These are phyloP conservation scores for Myriosclerotinia curreyana DNA, from an alignment of 2,329 filamentous ascomycete genomes.

Conservation along the genomic window DNA sequence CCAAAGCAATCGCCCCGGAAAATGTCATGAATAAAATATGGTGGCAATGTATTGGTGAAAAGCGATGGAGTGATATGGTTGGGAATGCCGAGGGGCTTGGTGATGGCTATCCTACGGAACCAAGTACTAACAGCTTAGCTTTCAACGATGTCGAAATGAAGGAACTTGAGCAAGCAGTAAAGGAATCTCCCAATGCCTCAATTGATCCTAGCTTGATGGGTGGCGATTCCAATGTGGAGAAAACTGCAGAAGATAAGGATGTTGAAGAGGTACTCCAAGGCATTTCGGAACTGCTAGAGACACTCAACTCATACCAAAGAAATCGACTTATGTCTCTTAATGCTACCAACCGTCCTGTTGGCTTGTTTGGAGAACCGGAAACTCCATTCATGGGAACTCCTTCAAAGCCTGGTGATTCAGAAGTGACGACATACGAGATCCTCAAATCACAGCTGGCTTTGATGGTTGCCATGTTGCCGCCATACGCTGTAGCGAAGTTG, in stretches of 20 bases:
- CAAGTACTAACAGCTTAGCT: conserved; percentile 15
- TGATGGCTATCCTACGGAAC: conserved; percentile 13
- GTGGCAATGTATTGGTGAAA: conserved; percentile 71
- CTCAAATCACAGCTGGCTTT: conserved; percentile 51
- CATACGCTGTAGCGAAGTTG: conserved; percentile 56
- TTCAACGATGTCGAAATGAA: conserved; percentile 34
- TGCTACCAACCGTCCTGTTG: conserved; percentile 58
- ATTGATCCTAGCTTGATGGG: conserved; percentile 54
- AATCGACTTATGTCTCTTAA: conserved; percentile 70
- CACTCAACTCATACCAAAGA: conserved; percentile 72
- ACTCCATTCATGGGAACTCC: conserved; percentile 53
- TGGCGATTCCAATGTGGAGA: conserved; percentile 45
- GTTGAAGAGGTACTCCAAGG: conserved; percentile 68
- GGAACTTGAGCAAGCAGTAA: conserved; percentile 50
- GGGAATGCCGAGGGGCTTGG: conserved; percentile 37
- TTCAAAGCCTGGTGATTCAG: conserved; percentile 60
- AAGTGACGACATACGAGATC: conserved; percentile 51
- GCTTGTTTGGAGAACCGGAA: conserved; percentile 64
- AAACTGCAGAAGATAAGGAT: conserved; percentile 56
- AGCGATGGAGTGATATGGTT: conserved; percentile 62
- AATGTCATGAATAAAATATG: conserved; percentile 66
- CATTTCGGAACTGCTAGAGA: conserved; percentile 73
- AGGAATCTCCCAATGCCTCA: conserved; percentile 55
- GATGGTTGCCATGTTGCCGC: conserved; percentile 51
- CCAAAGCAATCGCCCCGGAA: conserved; percentile 65